Percentiles rank a stretch among this genome's conserved stretches.
phyloP scores from a whole-genome alignment of 345 rosid species.

The Acer campestre region DNA sequence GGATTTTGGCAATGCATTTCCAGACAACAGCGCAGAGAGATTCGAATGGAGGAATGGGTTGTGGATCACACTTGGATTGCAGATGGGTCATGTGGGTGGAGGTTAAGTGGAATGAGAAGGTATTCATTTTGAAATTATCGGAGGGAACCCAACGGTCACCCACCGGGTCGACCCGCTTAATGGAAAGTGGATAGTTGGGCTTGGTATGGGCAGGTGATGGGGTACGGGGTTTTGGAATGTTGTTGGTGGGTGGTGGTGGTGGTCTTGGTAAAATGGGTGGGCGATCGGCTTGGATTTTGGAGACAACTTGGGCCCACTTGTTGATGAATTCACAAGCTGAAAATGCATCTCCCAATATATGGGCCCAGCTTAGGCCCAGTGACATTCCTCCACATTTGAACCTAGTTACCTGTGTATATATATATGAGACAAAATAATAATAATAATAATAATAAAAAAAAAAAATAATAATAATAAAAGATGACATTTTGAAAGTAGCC shows the following conservation, averaged over 20 bases:
- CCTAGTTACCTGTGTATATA: constrained; percentile 43
- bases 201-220: not conserved
- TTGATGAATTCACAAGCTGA: constrained; percentile 40
- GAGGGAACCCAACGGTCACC: constrained; percentile 67
- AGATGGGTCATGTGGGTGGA: constrained; percentile 31
- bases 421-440: not conserved
- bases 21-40: constrained; percentile 53
- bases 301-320: constrained; percentile 33
- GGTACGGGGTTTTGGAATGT: not conserved
- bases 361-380: constrained; percentile 72
- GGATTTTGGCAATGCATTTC: constrained; percentile 56
- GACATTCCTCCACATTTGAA: constrained; percentile 77
- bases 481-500: not conserved
- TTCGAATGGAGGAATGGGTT: constrained; percentile 44
- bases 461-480: too few relatives aligned
- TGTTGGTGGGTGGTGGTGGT: not conserved
- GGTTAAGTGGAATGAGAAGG: constrained; percentile 38
- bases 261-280: constrained; percentile 10
- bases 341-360: constrained; percentile 60
- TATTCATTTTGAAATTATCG: constrained; percentile 45
- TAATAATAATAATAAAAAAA: not conserved
- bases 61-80: constrained; percentile 13
- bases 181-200: constrained; percentile 37
- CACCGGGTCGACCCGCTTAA: constrained; percentile 59
- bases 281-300: constrained; percentile 17